Percentiles rank a stretch among this genome's conserved stretches.
These are phyloP conservation scores for Stagonosporopsis vannaccii DNA, from an alignment of 2,329 filamentous ascomycete genomes.

Conservation along the genomic window DNA sequence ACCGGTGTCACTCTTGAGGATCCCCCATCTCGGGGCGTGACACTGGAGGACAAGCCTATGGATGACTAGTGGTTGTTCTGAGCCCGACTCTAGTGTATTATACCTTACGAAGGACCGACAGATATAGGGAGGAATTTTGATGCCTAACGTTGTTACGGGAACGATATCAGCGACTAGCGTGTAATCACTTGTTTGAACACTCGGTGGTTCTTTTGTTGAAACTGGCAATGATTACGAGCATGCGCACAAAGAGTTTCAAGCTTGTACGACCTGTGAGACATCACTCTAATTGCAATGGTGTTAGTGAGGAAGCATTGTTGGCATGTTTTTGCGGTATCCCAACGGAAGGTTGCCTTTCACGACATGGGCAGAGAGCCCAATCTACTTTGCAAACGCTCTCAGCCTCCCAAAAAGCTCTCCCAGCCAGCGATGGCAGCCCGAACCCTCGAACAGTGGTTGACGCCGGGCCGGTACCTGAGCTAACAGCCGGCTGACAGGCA, in stretches of 20 bases:
- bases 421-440: neutral
- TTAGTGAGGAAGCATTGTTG: too few relatives aligned
- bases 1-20: conserved; percentile 69
- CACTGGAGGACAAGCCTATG: conserved; percentile 79
- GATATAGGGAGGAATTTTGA: conserved; percentile 17
- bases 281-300: too few relatives aligned
- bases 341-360: neutral
- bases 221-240: conserved; percentile 34
- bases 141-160: conserved; percentile 17
- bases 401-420: neutral
- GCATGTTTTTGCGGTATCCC: too few relatives aligned
- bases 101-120: conserved; percentile 13
- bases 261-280: neutral
- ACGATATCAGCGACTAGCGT: conserved; percentile 20
- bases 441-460: conserved; percentile 9
- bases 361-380: neutral
- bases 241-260: neutral
- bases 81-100: conserved; percentile 8
- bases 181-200: conserved; percentile 12
- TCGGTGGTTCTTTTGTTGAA: conserved; percentile 25
- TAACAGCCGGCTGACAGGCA: conserved; percentile 7
- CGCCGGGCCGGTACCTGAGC: conserved; percentile 3
- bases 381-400: neutral
- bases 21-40: conserved; percentile 62
- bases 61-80: conserved; percentile 63